Percentiles rank a stretch among this genome's conserved stretches.
phyloP scores from a whole-genome alignment of 1,284 basidiomycete genomes.

The Sporisorium sorghi region DNA sequence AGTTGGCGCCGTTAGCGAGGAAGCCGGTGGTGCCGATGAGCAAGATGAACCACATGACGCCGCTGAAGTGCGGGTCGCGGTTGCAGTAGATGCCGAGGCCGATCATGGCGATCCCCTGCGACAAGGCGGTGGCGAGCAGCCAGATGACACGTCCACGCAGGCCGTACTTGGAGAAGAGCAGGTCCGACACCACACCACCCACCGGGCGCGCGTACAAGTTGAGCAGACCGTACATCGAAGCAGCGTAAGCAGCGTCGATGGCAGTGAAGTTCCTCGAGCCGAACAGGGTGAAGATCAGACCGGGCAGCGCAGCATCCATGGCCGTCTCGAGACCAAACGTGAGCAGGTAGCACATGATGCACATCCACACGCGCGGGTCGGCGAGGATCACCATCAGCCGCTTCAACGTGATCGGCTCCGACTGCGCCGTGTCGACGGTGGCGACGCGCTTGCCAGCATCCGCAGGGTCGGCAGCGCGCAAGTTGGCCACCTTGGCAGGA shows the following conservation, averaged over 20 bases:
- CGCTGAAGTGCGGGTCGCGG: constrained; percentile 51
- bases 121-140: constrained; percentile 71
- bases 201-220: constrained; percentile 74
- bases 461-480: constrained; percentile 61
- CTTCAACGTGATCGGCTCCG: constrained; percentile 72
- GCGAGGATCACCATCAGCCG: constrained; percentile 70
- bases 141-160: constrained; percentile 74
- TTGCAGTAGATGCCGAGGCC: constrained; percentile 73
- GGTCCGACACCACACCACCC: constrained; percentile 74
- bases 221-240: constrained; percentile 73
- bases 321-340: constrained; percentile 75
- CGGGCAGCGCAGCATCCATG: constrained; percentile 75
- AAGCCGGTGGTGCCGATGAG: constrained; percentile 59
- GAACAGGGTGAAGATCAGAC: constrained; percentile 72
- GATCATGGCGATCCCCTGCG: constrained; percentile 73
- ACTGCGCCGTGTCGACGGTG: constrained; percentile 72
- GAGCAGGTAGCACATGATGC: constrained; percentile 73
- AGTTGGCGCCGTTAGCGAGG: constrained; percentile 60
- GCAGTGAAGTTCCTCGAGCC: constrained; percentile 71
- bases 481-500: constrained; percentile 52
- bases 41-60: constrained; percentile 62
- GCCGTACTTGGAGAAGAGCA: constrained; percentile 73
- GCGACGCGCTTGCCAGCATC: constrained; percentile 37
- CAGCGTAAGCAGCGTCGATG: constrained; percentile 72
- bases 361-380: constrained; percentile 76